Percentiles rank a stretch among this genome's conserved stretches.
Evolutionary conservation across 208 protist species (phyloP).

Genomic region (Crithidia expoeki): DNA sequence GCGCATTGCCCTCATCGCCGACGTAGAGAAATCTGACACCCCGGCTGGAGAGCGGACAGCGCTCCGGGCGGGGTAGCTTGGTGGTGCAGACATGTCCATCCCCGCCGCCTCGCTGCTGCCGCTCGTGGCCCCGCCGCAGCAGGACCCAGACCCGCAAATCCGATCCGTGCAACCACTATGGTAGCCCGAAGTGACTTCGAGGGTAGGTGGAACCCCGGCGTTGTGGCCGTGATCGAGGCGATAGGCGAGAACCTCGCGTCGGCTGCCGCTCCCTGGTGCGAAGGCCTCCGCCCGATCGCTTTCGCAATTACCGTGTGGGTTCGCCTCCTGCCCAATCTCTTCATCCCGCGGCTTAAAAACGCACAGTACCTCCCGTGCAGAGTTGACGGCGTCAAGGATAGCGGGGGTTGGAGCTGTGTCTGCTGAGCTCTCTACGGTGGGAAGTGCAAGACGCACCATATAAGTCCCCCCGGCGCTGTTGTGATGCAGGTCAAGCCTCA

Average conservation of each 20-base stretch:
- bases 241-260: conserved; percentile 76
- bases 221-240: conserved; percentile 61
- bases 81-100: background rate
- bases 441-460: conserved; percentile 43
- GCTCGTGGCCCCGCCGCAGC: background rate
- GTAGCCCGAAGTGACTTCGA: conserved; percentile 49
- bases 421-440: background rate
- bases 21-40: conserved; percentile 8
- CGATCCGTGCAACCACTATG: background rate
- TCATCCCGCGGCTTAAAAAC: conserved; percentile 77
- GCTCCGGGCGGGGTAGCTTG: background rate
- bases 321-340: conserved; percentile 59
- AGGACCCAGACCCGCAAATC: no score
- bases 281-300: conserved; percentile 55
- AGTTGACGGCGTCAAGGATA: background rate
- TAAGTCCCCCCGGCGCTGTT: conserved; percentile 76
- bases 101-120: background rate
- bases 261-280: conserved; percentile 61
- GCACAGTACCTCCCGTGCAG: conserved; percentile 21
- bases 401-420: background rate
- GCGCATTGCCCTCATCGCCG: background rate
- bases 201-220: conserved; percentile 66
- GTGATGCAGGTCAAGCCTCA: conserved; percentile 44
- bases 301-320: conserved; percentile 57
- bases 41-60: background rate